Conservation (phyloP, 768 basidiomycete species). For the Mycena albidolilacea region DNA sequence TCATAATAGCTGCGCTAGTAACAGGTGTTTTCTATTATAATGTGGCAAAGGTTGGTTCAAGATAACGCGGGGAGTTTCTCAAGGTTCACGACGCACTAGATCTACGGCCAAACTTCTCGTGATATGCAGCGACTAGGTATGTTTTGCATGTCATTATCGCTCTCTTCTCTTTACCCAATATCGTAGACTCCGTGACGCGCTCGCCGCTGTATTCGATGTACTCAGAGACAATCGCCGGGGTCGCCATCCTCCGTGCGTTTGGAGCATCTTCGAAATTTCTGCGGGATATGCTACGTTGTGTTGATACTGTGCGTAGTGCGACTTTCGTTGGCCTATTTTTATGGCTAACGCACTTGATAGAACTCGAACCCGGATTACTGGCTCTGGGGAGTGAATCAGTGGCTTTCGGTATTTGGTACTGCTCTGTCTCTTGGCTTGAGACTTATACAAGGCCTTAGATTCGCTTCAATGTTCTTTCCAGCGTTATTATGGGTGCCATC, state of each 20-base stretch:
- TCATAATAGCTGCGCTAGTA: conserved; percentile 71
- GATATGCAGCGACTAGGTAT: conserved; percentile 86
- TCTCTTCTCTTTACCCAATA: conserved; percentile 9
- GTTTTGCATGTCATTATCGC: conserved; percentile 32
- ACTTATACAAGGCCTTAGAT: conserved; percentile 21
- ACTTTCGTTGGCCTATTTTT: not conserved
- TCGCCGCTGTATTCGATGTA: conserved; percentile 65
- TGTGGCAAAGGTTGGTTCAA: conserved; percentile 53
- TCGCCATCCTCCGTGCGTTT: conserved; percentile 84
- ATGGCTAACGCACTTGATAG: conserved; percentile 43
- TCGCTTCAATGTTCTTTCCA: conserved; percentile 88
- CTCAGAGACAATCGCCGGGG: conserved; percentile 76
- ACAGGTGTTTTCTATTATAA: conserved; percentile 80
- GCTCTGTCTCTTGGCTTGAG: not conserved
- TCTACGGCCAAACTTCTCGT: conserved; percentile 88
- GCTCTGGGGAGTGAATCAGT: conserved; percentile 96
- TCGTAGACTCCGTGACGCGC: conserved; percentile 62
- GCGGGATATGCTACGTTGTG: conserved; percentile 86
- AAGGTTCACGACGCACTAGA: conserved; percentile 23
- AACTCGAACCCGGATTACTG: conserved; percentile 86
- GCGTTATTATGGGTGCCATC: conserved; percentile 80
- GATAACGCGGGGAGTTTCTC: not conserved
- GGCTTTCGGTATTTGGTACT: conserved; percentile 72
- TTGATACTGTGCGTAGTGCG: conserved; percentile 75
- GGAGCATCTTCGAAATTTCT: conserved; percentile 91